Base-by-base conservation (phyloP, 1,284 basidiomycete genomes). In the Apiotrichum sp. region DNA sequence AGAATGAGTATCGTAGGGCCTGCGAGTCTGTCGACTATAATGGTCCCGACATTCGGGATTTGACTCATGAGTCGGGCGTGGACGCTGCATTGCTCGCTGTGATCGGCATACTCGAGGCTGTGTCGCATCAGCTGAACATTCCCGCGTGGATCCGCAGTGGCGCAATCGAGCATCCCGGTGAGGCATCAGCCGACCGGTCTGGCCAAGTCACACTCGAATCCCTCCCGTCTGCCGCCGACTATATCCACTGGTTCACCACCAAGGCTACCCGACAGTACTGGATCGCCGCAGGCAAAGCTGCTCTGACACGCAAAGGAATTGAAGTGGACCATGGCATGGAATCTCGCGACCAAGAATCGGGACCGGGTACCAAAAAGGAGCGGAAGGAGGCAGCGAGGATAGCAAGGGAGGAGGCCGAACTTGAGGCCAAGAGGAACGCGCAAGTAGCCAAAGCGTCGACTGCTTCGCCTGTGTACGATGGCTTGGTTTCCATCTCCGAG, bases 141-240 rank as follows among this genome's bases (percentile, higher is more conserved):
- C 74, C 75, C 3, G 65, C 70, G 2, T 77, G 72, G 71, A 62
- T 75, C 22, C 64, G 71, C 29, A 58, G 60, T 3, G 74, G 74
- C 5, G 70, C 69, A 1, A 55, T 77, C 14, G 60, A 55, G n/a
- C 16, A 52, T 2, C 53, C 53, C 0, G 34, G 16, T 2, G 51
- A 41, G 8, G 45, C 58, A 13, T 11, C 41, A 14, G 34, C 32
- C 3, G 16, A 42, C 31, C 31, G 33, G 10, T 33, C 40, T 29
- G n/a, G 11, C 35, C 43, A 57, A 14, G 53, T 60, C 8, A 60
- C 52, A 3, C 46, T 68, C 9, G 63, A 64, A 8, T 43, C 53
- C 16, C 63, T 75, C 0, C 73, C 73, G 1, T 66, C 66, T 3
- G 65, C 69, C 39, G 53, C 47, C 11, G 11, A 36, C 1, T 72